Base-by-base conservation (phyloP, 108 stramenopile species). In the Stephanodiscus triporus region DNA sequence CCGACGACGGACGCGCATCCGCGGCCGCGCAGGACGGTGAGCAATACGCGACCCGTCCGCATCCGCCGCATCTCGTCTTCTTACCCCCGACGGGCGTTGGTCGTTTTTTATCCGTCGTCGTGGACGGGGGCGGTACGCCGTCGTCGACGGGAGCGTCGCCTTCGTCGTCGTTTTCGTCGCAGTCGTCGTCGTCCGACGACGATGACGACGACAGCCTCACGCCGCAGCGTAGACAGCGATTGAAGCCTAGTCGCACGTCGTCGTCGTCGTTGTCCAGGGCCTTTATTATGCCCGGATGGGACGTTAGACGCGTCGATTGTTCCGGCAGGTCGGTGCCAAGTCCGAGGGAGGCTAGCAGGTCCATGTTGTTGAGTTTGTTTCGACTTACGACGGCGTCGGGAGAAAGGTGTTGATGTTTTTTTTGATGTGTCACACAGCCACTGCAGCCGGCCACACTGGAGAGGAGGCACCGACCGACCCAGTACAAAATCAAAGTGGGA, bases 31-130 rank as follows among this genome's bases (percentile, higher is more conserved):
- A 57, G 14, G 3, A 8, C 11, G 19, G 51, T 7, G 88, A 89
- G 77, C 94, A 95, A 61, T 95, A 95, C 27, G 68, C 70, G 36
- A 95, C 90, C 9, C 94, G 88, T 36, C 76, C 64, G 63, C 93
- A 95, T 40, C 49, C 72, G 24, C 78, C 77, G 74, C 94, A 95
- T 4, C 68, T 36, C 10, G 82, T 23, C 14, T 37, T 22, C 2
- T 20, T 6, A 11, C 54, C 60, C 5, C 63, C 42, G 0, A 65
- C 65, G 19, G 74, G 47, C 5, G 3, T 17, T 6, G 0, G 10
- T 19, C 47, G 59, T 70, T 59, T 70, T 14, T 10, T 67, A 30
- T 50, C 19, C 17, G 36, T 64, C 20, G 63, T 7, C 24, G 17
- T 10, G 42, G 55, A 30, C n/a, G 50, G 34, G 55, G 72, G 76